Percentiles rank a stretch among this genome's conserved stretches.
Evolutionary conservation across 495 filamentous ascomycete species (phyloP).

Genomic region (Collariella sp.): DNA sequence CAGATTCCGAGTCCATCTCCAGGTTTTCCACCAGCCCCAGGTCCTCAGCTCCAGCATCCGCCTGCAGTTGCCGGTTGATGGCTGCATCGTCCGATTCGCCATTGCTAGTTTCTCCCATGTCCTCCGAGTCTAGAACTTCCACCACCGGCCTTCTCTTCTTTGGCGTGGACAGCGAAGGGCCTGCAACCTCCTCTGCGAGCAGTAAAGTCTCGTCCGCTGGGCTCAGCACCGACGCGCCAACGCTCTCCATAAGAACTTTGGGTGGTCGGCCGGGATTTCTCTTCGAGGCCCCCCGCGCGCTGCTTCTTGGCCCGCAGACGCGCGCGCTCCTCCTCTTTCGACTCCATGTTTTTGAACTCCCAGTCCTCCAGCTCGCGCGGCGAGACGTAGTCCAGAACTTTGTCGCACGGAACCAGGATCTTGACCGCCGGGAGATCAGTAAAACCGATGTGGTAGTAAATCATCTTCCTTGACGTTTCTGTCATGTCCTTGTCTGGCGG

Average conservation of each 20-base stretch:
- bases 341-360: conserved; percentile 29
- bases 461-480: conserved; percentile 21
- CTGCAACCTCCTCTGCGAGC: conserved; percentile 17
- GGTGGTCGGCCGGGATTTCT: conserved; percentile 10
- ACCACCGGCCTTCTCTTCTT: conserved; percentile 20
- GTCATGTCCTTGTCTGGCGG: conserved; percentile 21
- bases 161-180: conserved; percentile 29
- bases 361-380: conserved; percentile 38
- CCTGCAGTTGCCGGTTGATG: conserved; percentile 12
- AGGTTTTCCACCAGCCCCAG: background rate
- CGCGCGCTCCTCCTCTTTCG: conserved; percentile 23
- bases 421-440: conserved; percentile 34
- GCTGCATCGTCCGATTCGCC: conserved; percentile 20
- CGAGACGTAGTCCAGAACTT: conserved; percentile 39
- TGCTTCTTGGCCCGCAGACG: conserved; percentile 4
- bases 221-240: background rate
- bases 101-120: conserved; percentile 6
- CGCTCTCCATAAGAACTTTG: background rate
- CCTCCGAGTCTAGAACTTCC: conserved; percentile 9
- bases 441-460: conserved; percentile 39
- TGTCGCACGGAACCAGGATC: conserved; percentile 28
- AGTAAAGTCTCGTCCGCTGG: conserved; percentile 10
- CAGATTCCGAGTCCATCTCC: background rate
- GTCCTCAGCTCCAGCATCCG: background rate
- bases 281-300: background rate